A percentile compares a stretch with the other conserved stretches of the same genome.
Conservation (phyloP, 352 stramenopile genomes). For the Phytopythium vexans region DNA sequence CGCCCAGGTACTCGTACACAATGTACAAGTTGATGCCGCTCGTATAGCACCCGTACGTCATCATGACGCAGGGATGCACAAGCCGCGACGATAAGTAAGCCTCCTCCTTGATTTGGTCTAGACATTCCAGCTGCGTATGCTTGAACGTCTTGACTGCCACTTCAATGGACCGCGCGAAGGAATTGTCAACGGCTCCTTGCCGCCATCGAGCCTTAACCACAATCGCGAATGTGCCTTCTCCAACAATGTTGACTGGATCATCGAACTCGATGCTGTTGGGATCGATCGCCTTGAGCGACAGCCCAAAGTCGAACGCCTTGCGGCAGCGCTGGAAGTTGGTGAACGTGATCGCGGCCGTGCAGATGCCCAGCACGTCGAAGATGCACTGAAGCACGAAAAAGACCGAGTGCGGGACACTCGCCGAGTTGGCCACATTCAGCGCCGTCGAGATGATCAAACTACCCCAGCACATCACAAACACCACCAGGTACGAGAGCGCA, state of each 20-base stretch:
- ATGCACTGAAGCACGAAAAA: constrained; percentile 57
- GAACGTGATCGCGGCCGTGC: constrained; percentile 64
- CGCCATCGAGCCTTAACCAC: constrained; percentile 74
- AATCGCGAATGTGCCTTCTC: constrained; percentile 76
- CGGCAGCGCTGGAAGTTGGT: constrained; percentile 73
- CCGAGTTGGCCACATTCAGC: constrained; percentile 29
- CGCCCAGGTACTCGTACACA: constrained; percentile 77
- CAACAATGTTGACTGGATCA: constrained; percentile 72
- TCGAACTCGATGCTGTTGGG: constrained; percentile 77
- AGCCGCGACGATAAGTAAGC: constrained; percentile 77
- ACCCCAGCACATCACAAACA: constrained; percentile 75
- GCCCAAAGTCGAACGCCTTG: constrained; percentile 71
- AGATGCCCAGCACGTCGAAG: constrained; percentile 65
- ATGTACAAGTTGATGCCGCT: constrained; percentile 79
- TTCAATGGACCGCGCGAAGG: constrained; percentile 44
- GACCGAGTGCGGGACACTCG: constrained; percentile 22
- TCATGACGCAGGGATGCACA: constrained; percentile 79
- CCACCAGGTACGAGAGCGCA: constrained; percentile 58
- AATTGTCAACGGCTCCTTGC: constrained; percentile 44
- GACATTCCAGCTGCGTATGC: constrained; percentile 66
- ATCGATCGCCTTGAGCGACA: constrained; percentile 78
- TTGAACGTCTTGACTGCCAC: constrained; percentile 85
- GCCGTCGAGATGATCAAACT: constrained; percentile 65
- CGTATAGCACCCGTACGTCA: constrained; percentile 82
- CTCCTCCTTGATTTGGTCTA: constrained; percentile 82